Conservation (phyloP, 352 stramenopile genomes). For the Thraustochytrium sp. region DNA sequence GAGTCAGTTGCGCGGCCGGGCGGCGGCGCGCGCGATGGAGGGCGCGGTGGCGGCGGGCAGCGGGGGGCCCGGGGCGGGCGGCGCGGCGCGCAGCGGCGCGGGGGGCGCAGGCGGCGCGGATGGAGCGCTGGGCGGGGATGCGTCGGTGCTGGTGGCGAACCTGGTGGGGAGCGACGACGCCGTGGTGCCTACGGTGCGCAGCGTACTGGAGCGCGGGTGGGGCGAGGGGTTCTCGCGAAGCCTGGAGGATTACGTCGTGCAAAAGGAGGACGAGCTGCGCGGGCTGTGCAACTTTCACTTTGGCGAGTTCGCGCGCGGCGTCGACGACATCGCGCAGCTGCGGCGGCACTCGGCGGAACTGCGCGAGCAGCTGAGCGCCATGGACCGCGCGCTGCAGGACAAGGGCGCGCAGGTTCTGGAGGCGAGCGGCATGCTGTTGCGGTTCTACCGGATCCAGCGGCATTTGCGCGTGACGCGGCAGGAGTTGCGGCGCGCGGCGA, state of each 20-base stretch:
- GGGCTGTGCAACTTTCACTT: constrained; percentile 41
- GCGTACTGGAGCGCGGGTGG: constrained; percentile 35
- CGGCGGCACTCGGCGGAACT: background rate
- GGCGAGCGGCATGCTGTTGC: background rate
- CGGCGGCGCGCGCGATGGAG: no score
- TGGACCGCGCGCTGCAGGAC: constrained; percentile 19
- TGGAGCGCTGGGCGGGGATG: background rate
- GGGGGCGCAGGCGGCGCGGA: background rate
- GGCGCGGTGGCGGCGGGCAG: no score
- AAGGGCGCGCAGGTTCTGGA: background rate
- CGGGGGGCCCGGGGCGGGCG: no score
- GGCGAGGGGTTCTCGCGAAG: background rate
- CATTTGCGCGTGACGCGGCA: background rate
- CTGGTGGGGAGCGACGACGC: constrained; percentile 13
- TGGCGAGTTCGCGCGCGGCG: background rate
- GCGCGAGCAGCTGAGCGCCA: background rate
- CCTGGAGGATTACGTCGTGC: background rate
- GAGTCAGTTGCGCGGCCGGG: no score
- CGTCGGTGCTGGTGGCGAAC: background rate
- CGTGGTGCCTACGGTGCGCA: constrained; percentile 20
- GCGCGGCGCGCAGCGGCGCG: no score
- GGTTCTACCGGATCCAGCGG: constrained; percentile 6
- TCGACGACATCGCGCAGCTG: constrained; percentile 29
- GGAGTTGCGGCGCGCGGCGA: background rate
- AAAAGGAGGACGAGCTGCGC: constrained; percentile 27